Conservation (phyloP, 345 rosid genomes). For the Durio zibethinus region DNA sequence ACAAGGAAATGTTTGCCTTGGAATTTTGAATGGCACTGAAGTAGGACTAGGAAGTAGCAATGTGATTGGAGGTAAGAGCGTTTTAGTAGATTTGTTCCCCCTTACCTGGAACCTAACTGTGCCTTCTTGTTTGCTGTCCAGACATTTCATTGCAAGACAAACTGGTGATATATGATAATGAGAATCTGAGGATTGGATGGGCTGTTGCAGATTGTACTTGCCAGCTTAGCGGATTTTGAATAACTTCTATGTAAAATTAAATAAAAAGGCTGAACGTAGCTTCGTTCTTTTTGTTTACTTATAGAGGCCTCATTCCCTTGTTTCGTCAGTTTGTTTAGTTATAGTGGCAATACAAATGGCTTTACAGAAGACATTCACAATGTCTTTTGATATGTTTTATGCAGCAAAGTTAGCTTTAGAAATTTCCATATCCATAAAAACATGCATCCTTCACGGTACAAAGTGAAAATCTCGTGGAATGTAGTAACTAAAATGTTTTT, state of each 20-base stretch:
- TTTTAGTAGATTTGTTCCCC: neutral
- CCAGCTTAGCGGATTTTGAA: neutral
- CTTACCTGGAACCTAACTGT: neutral
- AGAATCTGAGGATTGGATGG: conserved; percentile 21
- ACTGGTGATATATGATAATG: conserved; percentile 15
- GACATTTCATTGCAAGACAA: conserved; percentile 19
- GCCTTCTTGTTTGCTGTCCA: neutral
- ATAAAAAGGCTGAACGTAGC: neutral
- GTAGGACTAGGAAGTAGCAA: conserved; percentile 15
- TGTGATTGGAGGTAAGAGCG: conserved; percentile 26
- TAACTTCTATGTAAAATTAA: neutral
- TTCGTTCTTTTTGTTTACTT: neutral
- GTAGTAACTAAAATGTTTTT: no score
- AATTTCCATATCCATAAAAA: neutral
- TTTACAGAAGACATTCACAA: neutral
- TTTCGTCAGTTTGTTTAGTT: neutral
- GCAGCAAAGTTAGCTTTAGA: neutral
- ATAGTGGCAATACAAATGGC: neutral
- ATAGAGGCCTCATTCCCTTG: neutral
- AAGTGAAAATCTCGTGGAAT: no score
- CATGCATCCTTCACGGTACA: neutral
- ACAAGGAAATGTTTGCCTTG: conserved; percentile 28
- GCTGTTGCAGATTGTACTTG: neutral
- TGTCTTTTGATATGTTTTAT: neutral
- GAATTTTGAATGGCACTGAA: conserved; percentile 20